Evolutionary conservation across 331 rosid species (phyloP).

Genomic region (Pyracantha coccinea): DNA sequence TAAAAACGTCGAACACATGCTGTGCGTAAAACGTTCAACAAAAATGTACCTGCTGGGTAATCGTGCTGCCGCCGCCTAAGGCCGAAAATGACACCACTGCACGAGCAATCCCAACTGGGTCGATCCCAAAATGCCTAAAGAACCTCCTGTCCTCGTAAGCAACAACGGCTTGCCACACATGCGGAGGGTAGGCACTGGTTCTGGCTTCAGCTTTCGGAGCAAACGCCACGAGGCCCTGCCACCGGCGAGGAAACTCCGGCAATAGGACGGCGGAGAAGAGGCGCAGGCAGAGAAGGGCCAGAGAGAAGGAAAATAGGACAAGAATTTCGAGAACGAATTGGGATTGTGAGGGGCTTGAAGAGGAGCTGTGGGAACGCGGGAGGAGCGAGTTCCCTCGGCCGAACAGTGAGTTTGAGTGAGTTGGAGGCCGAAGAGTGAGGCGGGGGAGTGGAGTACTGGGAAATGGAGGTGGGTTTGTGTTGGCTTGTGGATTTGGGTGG

Average conservation of each 20-base stretch:
- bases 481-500: background rate
- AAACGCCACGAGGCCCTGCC: slow-evolving; percentile 10
- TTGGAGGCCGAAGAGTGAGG: background rate
- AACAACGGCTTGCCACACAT: slow-evolving; percentile 14
- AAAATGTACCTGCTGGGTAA: slow-evolving; percentile 19
- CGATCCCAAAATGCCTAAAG: slow-evolving; percentile 19
- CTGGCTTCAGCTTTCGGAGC: slow-evolving; percentile 15
- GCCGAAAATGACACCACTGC: slow-evolving; percentile 19
- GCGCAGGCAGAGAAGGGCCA: slow-evolving; percentile 5
- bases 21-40: background rate
- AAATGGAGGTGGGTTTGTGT: background rate
- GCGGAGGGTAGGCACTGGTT: slow-evolving; percentile 17
- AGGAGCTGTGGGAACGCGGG: background rate
- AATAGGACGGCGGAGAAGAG: slow-evolving; percentile 9
- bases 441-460: background rate
- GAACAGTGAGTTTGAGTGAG: background rate
- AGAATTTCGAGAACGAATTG: background rate
- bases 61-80: slow-evolving; percentile 27
- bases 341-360: background rate
- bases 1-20: slow-evolving; percentile 13
- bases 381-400: background rate
- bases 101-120: slow-evolving; percentile 23
- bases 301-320: slow-evolving; percentile 6
- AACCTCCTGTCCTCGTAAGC: slow-evolving; percentile 23
- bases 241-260: slow-evolving; percentile 20